Base-by-base conservation (phyloP, 805 yeast species). In the Kurtzmaniella fragi region DNA sequence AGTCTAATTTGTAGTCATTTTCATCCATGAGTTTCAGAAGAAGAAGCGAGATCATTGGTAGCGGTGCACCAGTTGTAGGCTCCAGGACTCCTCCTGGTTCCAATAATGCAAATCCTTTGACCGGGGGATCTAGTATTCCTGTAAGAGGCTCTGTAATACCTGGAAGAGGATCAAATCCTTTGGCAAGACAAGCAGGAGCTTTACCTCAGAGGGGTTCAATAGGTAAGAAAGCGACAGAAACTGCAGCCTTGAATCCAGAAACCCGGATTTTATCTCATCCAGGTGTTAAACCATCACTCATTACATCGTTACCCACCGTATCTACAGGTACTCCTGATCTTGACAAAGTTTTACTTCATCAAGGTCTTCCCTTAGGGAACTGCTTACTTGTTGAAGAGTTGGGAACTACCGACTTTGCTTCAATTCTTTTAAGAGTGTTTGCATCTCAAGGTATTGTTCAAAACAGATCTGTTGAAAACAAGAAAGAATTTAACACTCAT, bases 401-500 rank as follows among this genome's bases (percentile, higher is more conserved):
- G 12, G 93, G 95, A 0, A 82, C 91, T 5, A 91, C 98, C 0
- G 97, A 91, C 53, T 91, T 88, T 54, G 72, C 84, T 5, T 74
- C 88, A 5, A 80, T 86, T 9, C 47, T 91, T 28, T 56, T 80
- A 20, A 78, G 89, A 46, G 64, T 78, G 3, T 85, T 81, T 64
- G 80, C 85, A 1, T 72, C 95, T 1, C 95, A 86, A 58, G 95
- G 96, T 11, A 59, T 82, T 27, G 58, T 78, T 1, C 91, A 84
- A 44, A 80, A 73, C 50, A 64, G 89, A 47, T 41, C 74, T 11
- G 70, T 66, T 26, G 29, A 52, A 17, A 57, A 59, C 17, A 57
- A 54, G 28, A 46, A 42, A 15, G 42, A 45, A 14, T 57, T 66
- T 2, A 68, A 73, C 43, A 76, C 85, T 2, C 88, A 81, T 54